Base-by-base conservation (phyloP, 1,284 basidiomycete species). In the Inonotus hispidus region DNA sequence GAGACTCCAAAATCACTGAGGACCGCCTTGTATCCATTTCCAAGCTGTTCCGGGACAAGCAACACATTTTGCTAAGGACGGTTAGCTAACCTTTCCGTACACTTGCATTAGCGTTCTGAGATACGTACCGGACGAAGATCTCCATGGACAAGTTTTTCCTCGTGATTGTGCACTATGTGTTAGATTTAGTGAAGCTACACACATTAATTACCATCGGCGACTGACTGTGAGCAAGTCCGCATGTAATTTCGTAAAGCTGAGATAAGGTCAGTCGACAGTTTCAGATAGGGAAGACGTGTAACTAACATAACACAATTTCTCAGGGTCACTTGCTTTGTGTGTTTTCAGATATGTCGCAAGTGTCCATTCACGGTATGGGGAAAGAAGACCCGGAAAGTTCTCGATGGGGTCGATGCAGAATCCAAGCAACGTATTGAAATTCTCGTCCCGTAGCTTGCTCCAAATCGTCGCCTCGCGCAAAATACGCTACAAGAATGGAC, bases 1-100 rank as follows among this genome's bases (percentile, higher is more conserved):
- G 58, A 59, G 4, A 60, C 21, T 8, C 59, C 59, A 32, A 60
- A 60, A 27, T 60, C 59, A 45, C 53, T 38, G 13, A 60, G 23
- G 4, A 39, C 29, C 3, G 59, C 59, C 23, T 29, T n/a, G 5
- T 7, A 27, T 3, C 25, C 54, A 13, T 3, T 11, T 5, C 8
- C 52, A 35, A 37, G 16, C 1, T 21, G 6, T 1, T 27, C 16
- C 3, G 39, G 38, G 2, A 14, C 23, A 1, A 60, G 32, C 27
- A 60, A 35, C 4, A 60, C 29, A 46, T 60, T 60, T 14, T 5
- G 3, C 58, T 60, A 16, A 21, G 32, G 10, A 23, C 14, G 10
- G 3, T 6, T 45, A 7, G 19, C 8, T 45, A 47, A 19, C 4
- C n/a, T 16, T 14, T 16, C 14, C 13, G 21, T 29, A 29, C n/a